A percentile compares a stretch with the other conserved stretches of the same genome.
phyloP scores from a whole-genome alignment of 23 red algal species.

The Gracilaria gracilis region DNA sequence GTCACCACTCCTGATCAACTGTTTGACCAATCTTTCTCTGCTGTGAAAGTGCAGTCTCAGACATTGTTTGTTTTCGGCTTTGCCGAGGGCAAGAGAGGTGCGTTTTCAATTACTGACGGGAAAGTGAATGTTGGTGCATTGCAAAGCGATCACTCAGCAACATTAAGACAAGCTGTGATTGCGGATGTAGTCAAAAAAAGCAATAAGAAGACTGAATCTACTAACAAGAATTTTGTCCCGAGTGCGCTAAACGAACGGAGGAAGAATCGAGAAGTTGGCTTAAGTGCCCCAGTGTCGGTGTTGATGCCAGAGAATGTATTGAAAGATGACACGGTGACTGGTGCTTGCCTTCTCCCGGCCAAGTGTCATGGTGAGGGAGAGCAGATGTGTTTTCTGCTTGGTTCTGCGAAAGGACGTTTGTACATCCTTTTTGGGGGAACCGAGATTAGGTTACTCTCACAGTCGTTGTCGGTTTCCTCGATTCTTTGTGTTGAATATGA shows the following conservation, averaged over 20 bases:
- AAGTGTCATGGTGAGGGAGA: neutral
- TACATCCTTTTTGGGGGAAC: neutral
- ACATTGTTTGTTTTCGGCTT: constrained; percentile 14
- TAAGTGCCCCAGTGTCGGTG: neutral
- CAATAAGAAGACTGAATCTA: neutral
- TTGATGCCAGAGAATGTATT: neutral
- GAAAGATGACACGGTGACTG: neutral
- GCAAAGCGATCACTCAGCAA: neutral
- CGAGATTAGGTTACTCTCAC: neutral
- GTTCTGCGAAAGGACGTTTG: neutral
- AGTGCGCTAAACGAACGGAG: neutral
- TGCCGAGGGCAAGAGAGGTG: constrained; percentile 6
- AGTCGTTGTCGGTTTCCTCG: neutral
- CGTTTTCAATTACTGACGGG: constrained; percentile 23
- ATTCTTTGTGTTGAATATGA: constrained; percentile 8
- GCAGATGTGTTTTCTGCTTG: neutral
- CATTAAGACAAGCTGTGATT: neutral
- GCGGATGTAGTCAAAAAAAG: neutral
- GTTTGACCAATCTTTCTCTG: neutral
- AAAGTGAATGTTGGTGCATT: constrained; percentile 2
- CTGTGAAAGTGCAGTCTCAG: neutral
- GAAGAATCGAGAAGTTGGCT: neutral
- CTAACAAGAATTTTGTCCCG: constrained; percentile 20
- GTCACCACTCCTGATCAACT: constrained; percentile 15
- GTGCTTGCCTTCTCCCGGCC: neutral